Conservation (phyloP, 225 moss, liverwort and hornwort genomes). For the Rhytidiadelphus loreus region DNA sequence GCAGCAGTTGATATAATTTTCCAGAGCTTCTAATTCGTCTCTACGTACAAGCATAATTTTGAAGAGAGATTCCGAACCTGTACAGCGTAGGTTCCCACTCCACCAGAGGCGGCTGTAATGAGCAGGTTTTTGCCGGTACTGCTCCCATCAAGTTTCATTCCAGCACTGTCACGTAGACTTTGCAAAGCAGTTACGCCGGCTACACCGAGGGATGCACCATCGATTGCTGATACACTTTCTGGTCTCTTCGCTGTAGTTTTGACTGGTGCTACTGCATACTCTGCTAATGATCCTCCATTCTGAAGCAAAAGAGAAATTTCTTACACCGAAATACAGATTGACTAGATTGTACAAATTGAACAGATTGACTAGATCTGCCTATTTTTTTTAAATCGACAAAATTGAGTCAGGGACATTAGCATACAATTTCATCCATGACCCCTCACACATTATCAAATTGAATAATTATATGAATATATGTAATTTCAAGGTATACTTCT, state of each 20-base stretch:
- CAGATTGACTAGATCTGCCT: not conserved
- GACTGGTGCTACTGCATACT: slow-evolving; percentile 41
- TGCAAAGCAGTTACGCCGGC: slow-evolving; percentile 61
- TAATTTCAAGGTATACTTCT: not conserved
- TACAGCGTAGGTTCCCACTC: slow-evolving; percentile 70
- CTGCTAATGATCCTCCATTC: slow-evolving; percentile 42
- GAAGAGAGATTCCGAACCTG: slow-evolving; percentile 29
- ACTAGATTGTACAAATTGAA: not conserved
- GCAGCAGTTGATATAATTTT: too few relatives aligned
- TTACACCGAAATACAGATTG: not conserved
- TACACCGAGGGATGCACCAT: slow-evolving; percentile 36
- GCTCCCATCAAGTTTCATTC: slow-evolving; percentile 65
- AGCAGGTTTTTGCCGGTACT: slow-evolving; percentile 40
- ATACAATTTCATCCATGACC: too few relatives aligned
- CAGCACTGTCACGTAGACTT: slow-evolving; percentile 40
- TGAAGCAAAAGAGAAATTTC: not conserved
- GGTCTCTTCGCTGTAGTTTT: slow-evolving; percentile 31
- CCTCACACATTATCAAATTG: not conserved
- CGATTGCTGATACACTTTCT: slow-evolving; percentile 44
- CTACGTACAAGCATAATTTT: too few relatives aligned
- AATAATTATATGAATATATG: too few relatives aligned
- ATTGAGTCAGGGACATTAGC: not conserved
- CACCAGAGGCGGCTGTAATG: slow-evolving; percentile 66
- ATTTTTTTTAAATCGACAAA: not conserved
- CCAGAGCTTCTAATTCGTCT: not conserved